These are phyloP conservation scores for Leccinum olivaceopallidum DNA, from an alignment of 768 basidiomycete species.

Conservation along the genomic window DNA sequence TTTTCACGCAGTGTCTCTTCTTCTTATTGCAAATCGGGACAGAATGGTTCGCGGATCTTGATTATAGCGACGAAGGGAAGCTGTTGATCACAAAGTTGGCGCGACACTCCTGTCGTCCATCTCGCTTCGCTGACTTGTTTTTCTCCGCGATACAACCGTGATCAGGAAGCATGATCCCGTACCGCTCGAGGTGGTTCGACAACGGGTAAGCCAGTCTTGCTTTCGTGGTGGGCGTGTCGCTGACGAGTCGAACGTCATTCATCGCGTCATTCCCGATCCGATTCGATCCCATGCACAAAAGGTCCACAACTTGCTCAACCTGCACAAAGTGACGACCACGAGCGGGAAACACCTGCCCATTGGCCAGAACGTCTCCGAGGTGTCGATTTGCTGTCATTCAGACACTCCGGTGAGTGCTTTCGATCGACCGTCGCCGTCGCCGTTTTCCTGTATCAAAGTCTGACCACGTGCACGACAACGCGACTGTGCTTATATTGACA, in stretches of 20 bases:
- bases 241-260: not conserved
- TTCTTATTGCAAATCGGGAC: not conserved
- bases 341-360: slow-evolving; percentile 43
- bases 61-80: slow-evolving; percentile 56
- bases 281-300: slow-evolving; percentile 19
- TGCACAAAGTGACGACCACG: slow-evolving; percentile 49
- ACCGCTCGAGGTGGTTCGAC: slow-evolving; percentile 39
- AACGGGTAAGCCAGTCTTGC: slow-evolving; percentile 38
- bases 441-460: not conserved
- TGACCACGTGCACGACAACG: not conserved
- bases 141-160: not conserved
- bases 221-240: not conserved
- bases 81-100: slow-evolving; percentile 58
- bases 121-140: not conserved
- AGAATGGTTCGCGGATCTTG: slow-evolving; percentile 72
- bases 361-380: slow-evolving; percentile 44
- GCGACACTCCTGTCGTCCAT: too few relatives aligned
- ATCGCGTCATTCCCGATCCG: too few relatives aligned
- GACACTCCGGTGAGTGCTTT: slow-evolving; percentile 54
- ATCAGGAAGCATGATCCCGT: slow-evolving; percentile 54
- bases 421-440: not conserved
- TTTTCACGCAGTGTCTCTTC: not conserved
- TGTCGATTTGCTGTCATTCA: slow-evolving; percentile 66
- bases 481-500: slow-evolving; percentile 18
- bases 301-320: slow-evolving; percentile 45